These are phyloP conservation scores for Zygosaccharomyces siamensis DNA, from an alignment of 805 yeast genomes.

Conservation along the genomic window DNA sequence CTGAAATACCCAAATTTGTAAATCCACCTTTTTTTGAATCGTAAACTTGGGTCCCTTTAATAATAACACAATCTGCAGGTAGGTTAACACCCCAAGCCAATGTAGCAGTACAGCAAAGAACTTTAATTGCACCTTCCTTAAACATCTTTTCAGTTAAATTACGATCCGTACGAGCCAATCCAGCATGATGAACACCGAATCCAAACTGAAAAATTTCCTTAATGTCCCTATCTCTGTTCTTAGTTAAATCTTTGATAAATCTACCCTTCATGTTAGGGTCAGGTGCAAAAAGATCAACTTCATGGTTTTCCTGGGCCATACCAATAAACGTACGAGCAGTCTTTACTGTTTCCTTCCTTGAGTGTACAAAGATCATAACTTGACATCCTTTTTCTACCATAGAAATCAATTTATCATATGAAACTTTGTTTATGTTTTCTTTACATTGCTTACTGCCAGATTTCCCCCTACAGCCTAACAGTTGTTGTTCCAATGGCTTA, in stretches of 20 bases:
- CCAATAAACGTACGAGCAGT: constrained; percentile 70
- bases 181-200: constrained; percentile 95
- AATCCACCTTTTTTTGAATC: constrained; percentile 94
- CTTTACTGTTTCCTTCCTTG: constrained; percentile 86
- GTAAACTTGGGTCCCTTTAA: constrained; percentile 94
- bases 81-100: constrained; percentile 99
- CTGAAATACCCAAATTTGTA: constrained; percentile 89
- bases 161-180: constrained; percentile 87
- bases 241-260: constrained; percentile 59
- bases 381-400: constrained; percentile 70
- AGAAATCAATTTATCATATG: constrained; percentile 71
- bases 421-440: constrained; percentile 66
- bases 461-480: constrained; percentile 82
- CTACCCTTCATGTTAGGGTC: constrained; percentile 29
- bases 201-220: constrained; percentile 76
- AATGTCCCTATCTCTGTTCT: constrained; percentile 71
- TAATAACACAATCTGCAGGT: constrained; percentile 96
- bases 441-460: constrained; percentile 66
- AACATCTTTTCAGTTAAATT: constrained; percentile 87
- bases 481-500: constrained; percentile 82
- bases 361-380: constrained; percentile 95
- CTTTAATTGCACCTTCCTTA: constrained; percentile 77
- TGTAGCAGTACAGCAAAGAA: constrained; percentile 92
- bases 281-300: constrained; percentile 41
- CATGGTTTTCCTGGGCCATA: constrained; percentile 60